Conservation (phyloP, 371 early-diverging fungal genomes). For the Apophysomyces trapeziformis region DNA sequence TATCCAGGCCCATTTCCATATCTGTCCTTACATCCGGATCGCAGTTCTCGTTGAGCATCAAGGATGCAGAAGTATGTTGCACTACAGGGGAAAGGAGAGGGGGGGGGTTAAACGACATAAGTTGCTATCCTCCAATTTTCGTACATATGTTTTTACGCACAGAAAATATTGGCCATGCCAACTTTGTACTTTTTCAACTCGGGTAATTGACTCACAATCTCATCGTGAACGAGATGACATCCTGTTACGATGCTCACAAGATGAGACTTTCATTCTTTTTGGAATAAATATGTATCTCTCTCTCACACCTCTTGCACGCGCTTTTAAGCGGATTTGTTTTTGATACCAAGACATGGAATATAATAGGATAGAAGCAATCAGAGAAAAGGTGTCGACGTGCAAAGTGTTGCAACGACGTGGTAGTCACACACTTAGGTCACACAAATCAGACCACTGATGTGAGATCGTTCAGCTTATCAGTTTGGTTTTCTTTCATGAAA, state of each 20-base stretch:
- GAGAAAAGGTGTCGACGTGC: not conserved
- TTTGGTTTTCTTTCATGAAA: too few relatives aligned
- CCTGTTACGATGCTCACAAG: constrained; percentile 40
- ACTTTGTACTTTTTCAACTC: constrained; percentile 71
- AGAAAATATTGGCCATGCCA: constrained; percentile 88
- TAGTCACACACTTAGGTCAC: too few relatives aligned
- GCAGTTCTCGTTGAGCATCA: constrained; percentile 87
- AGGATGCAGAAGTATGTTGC: constrained; percentile 90
- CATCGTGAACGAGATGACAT: constrained; percentile 82
- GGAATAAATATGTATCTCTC: not conserved
- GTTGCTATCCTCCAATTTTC: too few relatives aligned
- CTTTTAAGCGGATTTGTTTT: constrained; percentile 22
- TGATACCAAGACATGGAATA: constrained; percentile 29
- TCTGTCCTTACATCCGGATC: constrained; percentile 83
- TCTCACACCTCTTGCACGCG: constrained; percentile 21
- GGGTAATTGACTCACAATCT: constrained; percentile 65
- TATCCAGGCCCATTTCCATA: constrained; percentile 73
- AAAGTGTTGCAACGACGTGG: not conserved
- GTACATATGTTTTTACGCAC: constrained; percentile 43
- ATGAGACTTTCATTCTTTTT: too few relatives aligned
- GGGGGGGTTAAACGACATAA: not conserved
- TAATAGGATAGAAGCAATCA: not conserved
- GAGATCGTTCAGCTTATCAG: too few relatives aligned
- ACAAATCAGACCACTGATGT: too few relatives aligned
- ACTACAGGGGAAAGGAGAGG: constrained; percentile 44